Evolutionary conservation across 805 yeast species (phyloP), one percentile per base, ranked within the genome.

Genomic region (Cyberlindnera mrakii): DNA sequence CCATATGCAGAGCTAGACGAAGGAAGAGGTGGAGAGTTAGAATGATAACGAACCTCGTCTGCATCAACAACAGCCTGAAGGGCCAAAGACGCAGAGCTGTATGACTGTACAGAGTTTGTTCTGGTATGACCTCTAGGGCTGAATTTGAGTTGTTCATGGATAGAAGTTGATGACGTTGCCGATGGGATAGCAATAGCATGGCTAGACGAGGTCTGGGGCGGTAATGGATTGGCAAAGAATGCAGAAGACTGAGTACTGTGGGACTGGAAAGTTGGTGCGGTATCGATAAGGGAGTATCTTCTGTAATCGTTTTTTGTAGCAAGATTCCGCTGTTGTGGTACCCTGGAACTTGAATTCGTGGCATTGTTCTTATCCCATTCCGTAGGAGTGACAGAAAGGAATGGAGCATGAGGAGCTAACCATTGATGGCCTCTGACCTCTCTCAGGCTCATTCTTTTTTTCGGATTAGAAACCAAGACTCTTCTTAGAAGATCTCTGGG

Each of bases 401-500:
- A 85, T 51, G 81, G 81, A 13, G 81, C 79, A 65, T 91, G 89
- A 3, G 88, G 84, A n/a, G 82, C 68, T 43, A 93, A 64, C 99
- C 99, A 91, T 23, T 85, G 78, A 62, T 91, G 99, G 25, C 78
- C 70, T 52, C 91, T 73, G 19, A 91, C 80, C 43, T 80, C 83
- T 53, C 72, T 71, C 52, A 91, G 70, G 35, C 70, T 70, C 31
- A 86, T 75, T 63, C 99, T 78, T 55, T 73, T 80, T 48, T 68
- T 76, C 8, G 98, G 98, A 59, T 90, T 87, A 1, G 96, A 73
- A 11, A 89, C 91, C 41, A 85, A 74, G 31, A 91, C 84, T 59
- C 82, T 82, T 54, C 98, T 75, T 49, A 93, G 68, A 49, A 93
- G 69, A 65, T 93, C 97, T 63, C 99, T 77, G 5, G 98, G 93